These are phyloP conservation scores for Lepidium aucheri DNA, from an alignment of 345 rosid species.

Conservation along the genomic window DNA sequence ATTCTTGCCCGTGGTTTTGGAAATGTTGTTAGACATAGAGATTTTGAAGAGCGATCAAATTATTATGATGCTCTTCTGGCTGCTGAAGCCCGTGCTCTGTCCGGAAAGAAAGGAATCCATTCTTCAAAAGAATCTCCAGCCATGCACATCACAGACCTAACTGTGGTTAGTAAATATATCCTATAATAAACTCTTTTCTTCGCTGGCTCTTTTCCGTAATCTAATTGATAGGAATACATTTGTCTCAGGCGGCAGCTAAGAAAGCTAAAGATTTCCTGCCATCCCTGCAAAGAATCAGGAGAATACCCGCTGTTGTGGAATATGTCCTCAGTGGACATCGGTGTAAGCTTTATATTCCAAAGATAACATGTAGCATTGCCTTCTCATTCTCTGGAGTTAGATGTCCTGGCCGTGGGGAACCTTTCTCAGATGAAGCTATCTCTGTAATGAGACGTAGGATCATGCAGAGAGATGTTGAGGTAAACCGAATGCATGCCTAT, in stretches of 20 bases:
- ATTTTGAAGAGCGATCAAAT: slow-evolving; percentile 94
- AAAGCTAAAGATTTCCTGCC: slow-evolving; percentile 90
- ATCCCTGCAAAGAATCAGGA: slow-evolving; percentile 63
- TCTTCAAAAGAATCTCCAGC: slow-evolving; percentile 72
- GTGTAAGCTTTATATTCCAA: slow-evolving; percentile 83
- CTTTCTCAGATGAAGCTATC: slow-evolving; percentile 87
- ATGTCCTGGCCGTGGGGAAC: slow-evolving; percentile 94
- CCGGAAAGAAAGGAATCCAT: slow-evolving; percentile 78
- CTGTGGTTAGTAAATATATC: slow-evolving; percentile 41
- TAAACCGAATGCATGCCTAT: slow-evolving; percentile 3
- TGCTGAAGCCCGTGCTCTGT: slow-evolving; percentile 76
- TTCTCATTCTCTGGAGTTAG: slow-evolving; percentile 96
- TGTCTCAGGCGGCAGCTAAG: slow-evolving; percentile 64
- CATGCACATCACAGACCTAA: slow-evolving; percentile 73
- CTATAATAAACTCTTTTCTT: background rate
- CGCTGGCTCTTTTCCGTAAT: background rate
- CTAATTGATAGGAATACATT: background rate
- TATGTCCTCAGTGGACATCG: slow-evolving; percentile 99
- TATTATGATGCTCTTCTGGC: slow-evolving; percentile 87
- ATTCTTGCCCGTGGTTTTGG: slow-evolving; percentile 76
- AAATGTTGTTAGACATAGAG: slow-evolving; percentile 73
- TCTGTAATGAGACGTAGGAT: slow-evolving; percentile 86
- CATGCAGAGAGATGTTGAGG: slow-evolving; percentile 99
- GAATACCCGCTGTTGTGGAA: slow-evolving; percentile 83
- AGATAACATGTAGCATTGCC: slow-evolving; percentile 90